Percentiles rank a stretch among this genome's conserved stretches.
Conservation (phyloP, 768 basidiomycete genomes). For the Candolleomyces aberdarensis region DNA sequence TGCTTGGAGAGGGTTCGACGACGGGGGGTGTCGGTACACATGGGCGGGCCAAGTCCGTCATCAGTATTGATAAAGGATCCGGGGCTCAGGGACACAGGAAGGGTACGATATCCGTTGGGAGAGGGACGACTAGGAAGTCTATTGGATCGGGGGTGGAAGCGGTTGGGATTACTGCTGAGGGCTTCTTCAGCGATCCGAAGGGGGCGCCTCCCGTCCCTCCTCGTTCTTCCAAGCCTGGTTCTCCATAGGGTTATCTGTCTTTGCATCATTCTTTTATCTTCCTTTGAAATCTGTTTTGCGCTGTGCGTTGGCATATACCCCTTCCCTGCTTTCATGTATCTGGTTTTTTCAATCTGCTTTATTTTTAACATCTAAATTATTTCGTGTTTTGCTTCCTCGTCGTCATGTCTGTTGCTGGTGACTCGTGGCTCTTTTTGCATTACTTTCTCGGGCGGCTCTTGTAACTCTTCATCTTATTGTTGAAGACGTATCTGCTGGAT, state of each 20-base stretch:
- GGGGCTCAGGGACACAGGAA: conserved; percentile 20
- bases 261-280: neutral
- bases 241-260: neutral
- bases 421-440: neutral
- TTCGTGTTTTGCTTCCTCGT: neutral
- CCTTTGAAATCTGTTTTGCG: too few species aligned
- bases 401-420: neutral
- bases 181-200: conserved; percentile 67
- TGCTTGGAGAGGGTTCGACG: conserved; percentile 23
- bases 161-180: conserved; percentile 68
- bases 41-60: conserved; percentile 52
- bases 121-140: conserved; percentile 56
- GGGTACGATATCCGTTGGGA: conserved; percentile 43
- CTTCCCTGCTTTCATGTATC: neutral
- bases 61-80: conserved; percentile 57
- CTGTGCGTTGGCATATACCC: too few species aligned
- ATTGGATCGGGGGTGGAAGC: conserved; percentile 76
- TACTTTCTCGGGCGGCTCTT: too few species aligned
- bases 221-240: neutral
- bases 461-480: too few species aligned
- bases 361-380: neutral
- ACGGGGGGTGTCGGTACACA: conserved; percentile 19
- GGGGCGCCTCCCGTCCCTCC: conserved; percentile 32
- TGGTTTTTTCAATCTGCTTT: neutral
- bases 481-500: too few species aligned